Percentiles rank a stretch among this genome's conserved stretches.
phyloP scores from a whole-genome alignment of 805 yeast species.

The Wickerhamomyces queroliae region DNA sequence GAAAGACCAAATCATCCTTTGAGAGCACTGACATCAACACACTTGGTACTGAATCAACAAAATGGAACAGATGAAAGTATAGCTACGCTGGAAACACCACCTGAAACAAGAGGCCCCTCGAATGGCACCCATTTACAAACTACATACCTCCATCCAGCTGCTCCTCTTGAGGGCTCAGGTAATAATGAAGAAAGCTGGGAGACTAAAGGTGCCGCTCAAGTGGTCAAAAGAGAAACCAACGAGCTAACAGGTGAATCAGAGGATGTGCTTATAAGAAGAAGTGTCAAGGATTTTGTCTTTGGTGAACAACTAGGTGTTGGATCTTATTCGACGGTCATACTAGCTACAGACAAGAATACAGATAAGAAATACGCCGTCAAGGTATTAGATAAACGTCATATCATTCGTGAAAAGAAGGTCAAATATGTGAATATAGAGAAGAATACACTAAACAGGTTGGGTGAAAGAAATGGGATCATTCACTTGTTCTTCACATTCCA shows the following conservation, averaged over 20 bases:
- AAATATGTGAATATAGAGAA: constrained; percentile 82
- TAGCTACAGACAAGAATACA: constrained; percentile 78
- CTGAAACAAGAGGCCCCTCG: constrained; percentile 1
- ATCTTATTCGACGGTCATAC: constrained; percentile 86
- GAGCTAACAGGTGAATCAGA: constrained; percentile 41
- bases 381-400: constrained; percentile 68
- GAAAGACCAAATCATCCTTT: constrained; percentile 20
- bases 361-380: constrained; percentile 75
- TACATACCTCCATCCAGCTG: not conserved
- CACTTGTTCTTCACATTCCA: constrained; percentile 75
- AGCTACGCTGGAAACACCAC: constrained; percentile 6
- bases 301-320: constrained; percentile 93
- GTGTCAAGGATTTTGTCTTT: constrained; percentile 81
- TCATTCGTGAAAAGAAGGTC: constrained; percentile 76
- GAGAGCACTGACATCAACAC: constrained; percentile 20
- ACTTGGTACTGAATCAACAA: constrained; percentile 16
- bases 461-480: constrained; percentile 54
- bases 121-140: not conserved
- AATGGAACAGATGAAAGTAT: constrained; percentile 20
- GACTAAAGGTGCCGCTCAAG: constrained; percentile 53
- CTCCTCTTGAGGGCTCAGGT: constrained; percentile 7
- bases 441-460: constrained; percentile 67
- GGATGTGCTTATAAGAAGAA: constrained; percentile 46
- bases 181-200: constrained; percentile 36
- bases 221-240: constrained; percentile 38